Evolutionary conservation across 331 rosid genomes (phyloP).

Genomic region (Saraca asoca): DNA sequence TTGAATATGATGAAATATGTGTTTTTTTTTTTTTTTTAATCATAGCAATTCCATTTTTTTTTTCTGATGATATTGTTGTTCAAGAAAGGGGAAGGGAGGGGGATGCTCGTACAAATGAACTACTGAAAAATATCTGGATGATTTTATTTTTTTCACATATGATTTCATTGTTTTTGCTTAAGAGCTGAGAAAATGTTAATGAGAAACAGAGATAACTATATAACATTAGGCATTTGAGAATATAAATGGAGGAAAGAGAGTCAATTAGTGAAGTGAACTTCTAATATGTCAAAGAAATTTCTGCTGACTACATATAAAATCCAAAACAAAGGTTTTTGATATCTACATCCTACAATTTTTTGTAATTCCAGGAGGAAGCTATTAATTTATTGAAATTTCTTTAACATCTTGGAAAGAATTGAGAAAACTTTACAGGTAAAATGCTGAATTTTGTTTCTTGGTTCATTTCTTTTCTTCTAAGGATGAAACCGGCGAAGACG

Average conservation of each 20-base stretch:
- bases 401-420: not conserved
- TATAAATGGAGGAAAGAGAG: not conserved
- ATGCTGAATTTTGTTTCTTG: conserved; percentile 20
- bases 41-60: not conserved
- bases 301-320: too few species aligned
- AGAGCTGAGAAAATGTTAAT: conserved; percentile 26
- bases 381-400: too few species aligned
- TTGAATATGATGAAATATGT: not conserved
- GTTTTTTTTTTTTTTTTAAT: not conserved
- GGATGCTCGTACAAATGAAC: too few species aligned
- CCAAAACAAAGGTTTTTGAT: too few species aligned
- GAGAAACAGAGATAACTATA: conserved; percentile 5
- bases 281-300: too few species aligned
- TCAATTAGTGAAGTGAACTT: conserved; percentile 37
- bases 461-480: conserved; percentile 13
- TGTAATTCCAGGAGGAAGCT: too few species aligned
- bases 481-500: conserved; percentile 8
- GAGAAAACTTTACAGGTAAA: not conserved
- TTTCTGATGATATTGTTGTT: conserved; percentile 14
- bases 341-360: too few species aligned
- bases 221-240: conserved; percentile 9
- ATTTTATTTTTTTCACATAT: not conserved
- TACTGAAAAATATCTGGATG: too few species aligned
- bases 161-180: not conserved
- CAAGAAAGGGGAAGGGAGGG: conserved; percentile 1